phyloP scores from a whole-genome alignment of 1,284 basidiomycete species.

The Sphagnurus paluster region DNA sequence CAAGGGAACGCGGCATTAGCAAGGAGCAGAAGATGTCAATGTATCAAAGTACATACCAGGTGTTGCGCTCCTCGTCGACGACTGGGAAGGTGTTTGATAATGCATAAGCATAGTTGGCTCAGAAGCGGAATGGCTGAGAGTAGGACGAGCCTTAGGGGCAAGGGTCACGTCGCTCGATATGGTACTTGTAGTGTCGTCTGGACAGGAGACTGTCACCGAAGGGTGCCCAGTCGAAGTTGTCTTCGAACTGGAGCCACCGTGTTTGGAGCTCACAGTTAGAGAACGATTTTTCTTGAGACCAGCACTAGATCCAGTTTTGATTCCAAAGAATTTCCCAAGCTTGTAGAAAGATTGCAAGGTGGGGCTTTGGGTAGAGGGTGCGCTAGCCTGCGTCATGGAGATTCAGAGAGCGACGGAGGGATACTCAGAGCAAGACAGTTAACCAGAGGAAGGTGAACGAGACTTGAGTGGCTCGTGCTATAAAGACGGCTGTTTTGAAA shows the following conservation, averaged over 20 bases:
- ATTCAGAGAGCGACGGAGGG: not conserved
- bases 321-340: constrained; percentile 9
- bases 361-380: not conserved
- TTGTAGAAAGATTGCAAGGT: constrained; percentile 1
- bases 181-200: not conserved
- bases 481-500: constrained; percentile 10
- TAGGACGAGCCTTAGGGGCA: not conserved
- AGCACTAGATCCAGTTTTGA: not conserved
- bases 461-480: too few relatives aligned
- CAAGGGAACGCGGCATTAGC: not conserved
- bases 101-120: constrained; percentile 7
- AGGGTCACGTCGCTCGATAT: not conserved
- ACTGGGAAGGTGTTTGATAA: constrained; percentile 9
- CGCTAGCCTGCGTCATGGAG: constrained; percentile 1
- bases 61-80: constrained; percentile 10
- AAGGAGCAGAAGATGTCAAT: not conserved
- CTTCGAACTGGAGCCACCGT: not conserved
- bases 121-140: constrained; percentile 17
- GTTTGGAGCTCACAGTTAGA: too few relatives aligned
- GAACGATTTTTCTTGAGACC: too few relatives aligned
- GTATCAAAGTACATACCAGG: constrained; percentile 4
- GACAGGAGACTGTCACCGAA: not conserved
- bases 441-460: not conserved
- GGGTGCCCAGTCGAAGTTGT: not conserved
- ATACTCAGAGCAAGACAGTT: not conserved